Percentiles rank a stretch among this genome's conserved stretches.
These are phyloP conservation scores for Metarhizium anisopliae DNA, from an alignment of 2,329 filamentous ascomycete species.

Conservation along the genomic window DNA sequence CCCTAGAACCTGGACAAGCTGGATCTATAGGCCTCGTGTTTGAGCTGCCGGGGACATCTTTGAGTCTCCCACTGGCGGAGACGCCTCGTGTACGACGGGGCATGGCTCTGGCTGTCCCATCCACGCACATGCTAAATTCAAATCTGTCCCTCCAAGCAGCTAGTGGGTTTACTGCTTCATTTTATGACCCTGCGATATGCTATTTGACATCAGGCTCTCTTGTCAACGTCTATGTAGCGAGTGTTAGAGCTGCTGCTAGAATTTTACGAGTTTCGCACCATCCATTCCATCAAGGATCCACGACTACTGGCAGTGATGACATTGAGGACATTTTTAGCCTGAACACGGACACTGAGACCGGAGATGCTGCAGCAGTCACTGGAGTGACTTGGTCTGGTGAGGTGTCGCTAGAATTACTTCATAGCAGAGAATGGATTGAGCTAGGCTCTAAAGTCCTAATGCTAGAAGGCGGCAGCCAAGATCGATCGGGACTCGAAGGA, in stretches of 20 bases:
- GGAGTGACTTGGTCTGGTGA: conserved; percentile 25
- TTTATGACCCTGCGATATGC: conserved; percentile 54
- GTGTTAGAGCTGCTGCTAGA: conserved; percentile 72
- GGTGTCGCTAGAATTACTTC: conserved; percentile 60
- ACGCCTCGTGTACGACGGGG: conserved; percentile 57
- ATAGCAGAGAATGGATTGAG: conserved; percentile 65
- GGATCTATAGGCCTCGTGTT: conserved; percentile 77
- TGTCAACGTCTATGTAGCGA: conserved; percentile 80
- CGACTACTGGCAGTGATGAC: conserved; percentile 27
- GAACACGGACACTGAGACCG: conserved; percentile 35
- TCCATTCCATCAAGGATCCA: conserved; percentile 15
- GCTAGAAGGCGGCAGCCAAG: conserved; percentile 61
- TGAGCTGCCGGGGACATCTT: conserved; percentile 19
- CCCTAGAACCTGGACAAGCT: conserved; percentile 70
- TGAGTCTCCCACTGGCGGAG: conserved; percentile 8
- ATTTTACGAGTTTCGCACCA: conserved; percentile 47
- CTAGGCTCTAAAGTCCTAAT: conserved; percentile 61
- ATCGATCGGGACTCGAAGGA: conserved; percentile 59
- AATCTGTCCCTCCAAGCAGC: conserved; percentile 53
- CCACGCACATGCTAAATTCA: conserved; percentile 46
- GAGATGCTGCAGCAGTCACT: conserved; percentile 17
- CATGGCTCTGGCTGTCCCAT: conserved; percentile 67
- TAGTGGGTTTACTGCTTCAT: conserved; percentile 62
- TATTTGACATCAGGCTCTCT: conserved; percentile 57
- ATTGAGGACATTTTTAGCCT: conserved; percentile 50